Conservation (phyloP, 768 basidiomycete genomes). For the Rhodotorula taiwanensis region DNA sequence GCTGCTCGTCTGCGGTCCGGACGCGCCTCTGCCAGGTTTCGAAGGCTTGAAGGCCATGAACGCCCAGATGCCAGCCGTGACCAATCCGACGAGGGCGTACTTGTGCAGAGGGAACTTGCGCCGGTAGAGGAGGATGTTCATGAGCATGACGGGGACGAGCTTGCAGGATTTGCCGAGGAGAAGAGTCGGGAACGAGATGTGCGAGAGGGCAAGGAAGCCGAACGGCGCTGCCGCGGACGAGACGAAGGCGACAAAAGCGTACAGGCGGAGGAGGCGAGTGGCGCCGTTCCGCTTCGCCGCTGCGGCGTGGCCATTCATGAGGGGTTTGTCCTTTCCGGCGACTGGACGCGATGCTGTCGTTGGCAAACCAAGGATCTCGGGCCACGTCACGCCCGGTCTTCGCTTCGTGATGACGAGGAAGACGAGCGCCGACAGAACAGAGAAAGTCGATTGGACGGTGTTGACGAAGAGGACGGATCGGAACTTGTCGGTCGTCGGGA, state of each 20-base stretch:
- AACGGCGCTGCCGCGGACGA: slow-evolving; percentile 90
- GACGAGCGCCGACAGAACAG: slow-evolving; percentile 65
- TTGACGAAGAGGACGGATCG: slow-evolving; percentile 77
- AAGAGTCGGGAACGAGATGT: slow-evolving; percentile 98
- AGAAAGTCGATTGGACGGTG: slow-evolving; percentile 73
- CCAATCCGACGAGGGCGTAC: slow-evolving; percentile 86
- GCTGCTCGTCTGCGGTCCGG: slow-evolving; percentile 48
- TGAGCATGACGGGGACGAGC: slow-evolving; percentile 94
- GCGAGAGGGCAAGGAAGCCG: slow-evolving; percentile 87
- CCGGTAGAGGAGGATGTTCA: slow-evolving; percentile 93
- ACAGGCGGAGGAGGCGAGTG: slow-evolving; percentile 57
- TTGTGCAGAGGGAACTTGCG: slow-evolving; percentile 88
- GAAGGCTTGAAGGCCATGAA: slow-evolving; percentile 59
- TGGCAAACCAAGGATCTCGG: slow-evolving; percentile 19
- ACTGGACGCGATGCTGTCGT: neutral
- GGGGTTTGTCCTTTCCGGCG: neutral
- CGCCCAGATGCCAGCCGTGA: slow-evolving; percentile 73
- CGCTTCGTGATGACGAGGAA: slow-evolving; percentile 43
- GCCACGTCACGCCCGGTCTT: slow-evolving; percentile 2
- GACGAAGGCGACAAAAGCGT: slow-evolving; percentile 76
- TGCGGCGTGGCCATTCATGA: slow-evolving; percentile 20
- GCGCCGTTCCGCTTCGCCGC: slow-evolving; percentile 39
- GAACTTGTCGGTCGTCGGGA: slow-evolving; percentile 55
- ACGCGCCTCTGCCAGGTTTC: slow-evolving; percentile 50
- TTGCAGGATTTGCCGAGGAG: slow-evolving; percentile 98